phyloP scores from a whole-genome alignment of 1,284 basidiomycete species.

The Vanrija sp. region DNA sequence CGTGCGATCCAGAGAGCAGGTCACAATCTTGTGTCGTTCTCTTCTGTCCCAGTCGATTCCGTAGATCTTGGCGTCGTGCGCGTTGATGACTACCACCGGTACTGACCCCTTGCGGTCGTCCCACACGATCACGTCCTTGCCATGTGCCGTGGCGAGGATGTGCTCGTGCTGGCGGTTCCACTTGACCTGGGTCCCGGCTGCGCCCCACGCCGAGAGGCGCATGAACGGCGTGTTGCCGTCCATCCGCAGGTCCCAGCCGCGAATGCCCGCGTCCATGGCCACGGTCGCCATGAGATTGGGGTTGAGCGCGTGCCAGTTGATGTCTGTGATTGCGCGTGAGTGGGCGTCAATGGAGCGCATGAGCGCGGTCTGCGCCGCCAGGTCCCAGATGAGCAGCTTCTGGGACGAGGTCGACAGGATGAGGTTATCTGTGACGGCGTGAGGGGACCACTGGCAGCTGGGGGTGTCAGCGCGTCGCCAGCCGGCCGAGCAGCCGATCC shows the following conservation, averaged over 20 bases:
- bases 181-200: conserved; percentile 75
- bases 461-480: neutral
- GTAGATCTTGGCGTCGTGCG: conserved; percentile 84
- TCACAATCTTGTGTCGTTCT: conserved; percentile 70
- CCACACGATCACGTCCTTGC: conserved; percentile 56
- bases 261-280: conserved; percentile 52
- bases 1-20: conserved; percentile 86
- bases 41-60: conserved; percentile 90
- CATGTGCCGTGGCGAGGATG: conserved; percentile 80
- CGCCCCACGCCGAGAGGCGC: conserved; percentile 49
- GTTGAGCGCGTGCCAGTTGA: conserved; percentile 88
- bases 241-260: conserved; percentile 71
- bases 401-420: conserved; percentile 94
- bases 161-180: conserved; percentile 86
- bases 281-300: conserved; percentile 59
- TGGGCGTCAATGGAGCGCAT: conserved; percentile 80
- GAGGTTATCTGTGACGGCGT: conserved; percentile 74
- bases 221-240: conserved; percentile 42
- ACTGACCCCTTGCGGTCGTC: conserved; percentile 72
- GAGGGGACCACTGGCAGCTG: conserved; percentile 89
- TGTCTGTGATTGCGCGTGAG: conserved; percentile 88
- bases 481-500: too few relatives aligned
- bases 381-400: conserved; percentile 95
- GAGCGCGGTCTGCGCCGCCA: conserved; percentile 61
- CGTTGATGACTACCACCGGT: conserved; percentile 69